A percentile compares a stretch with the other conserved stretches of the same genome.
phyloP scores from a whole-genome alignment of 345 rosid genomes.

The Corymbia maculata region DNA sequence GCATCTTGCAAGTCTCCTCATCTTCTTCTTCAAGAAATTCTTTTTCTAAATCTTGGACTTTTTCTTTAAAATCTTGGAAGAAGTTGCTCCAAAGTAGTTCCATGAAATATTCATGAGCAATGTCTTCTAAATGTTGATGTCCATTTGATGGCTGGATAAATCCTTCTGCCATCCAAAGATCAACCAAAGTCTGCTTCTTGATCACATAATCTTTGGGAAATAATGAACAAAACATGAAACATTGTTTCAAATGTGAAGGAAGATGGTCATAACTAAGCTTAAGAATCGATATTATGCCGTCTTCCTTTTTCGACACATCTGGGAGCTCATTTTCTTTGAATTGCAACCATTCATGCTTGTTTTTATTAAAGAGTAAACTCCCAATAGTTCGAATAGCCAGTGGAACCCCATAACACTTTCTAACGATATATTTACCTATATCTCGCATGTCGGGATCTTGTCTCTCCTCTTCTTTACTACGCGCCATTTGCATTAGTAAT shows the following conservation, averaged over 20 bases:
- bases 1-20: neutral
- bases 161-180: constrained; percentile 13
- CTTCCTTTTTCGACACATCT: no score
- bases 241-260: no score
- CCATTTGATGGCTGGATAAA: neutral
- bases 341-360: neutral
- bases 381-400: neutral
- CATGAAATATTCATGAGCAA: neutral
- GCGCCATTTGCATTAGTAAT: neutral
- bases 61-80: constrained; percentile 1
- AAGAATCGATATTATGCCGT: no score
- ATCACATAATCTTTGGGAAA: no score
- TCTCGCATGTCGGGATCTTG: neutral
- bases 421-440: accelerated
- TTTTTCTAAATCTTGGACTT: no score
- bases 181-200: neutral
- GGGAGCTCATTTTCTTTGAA: neutral
- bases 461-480: accelerated
- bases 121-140: neutral
- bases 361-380: neutral
- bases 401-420: accelerated
- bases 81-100: neutral
- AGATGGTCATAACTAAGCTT: neutral
- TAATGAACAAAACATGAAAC: no score
- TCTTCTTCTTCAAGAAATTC: no score